Percentiles rank a stretch among this genome's conserved stretches.
phyloP scores from a whole-genome alignment of 352 stramenopile species.

The Phytophthora pistaciae region DNA sequence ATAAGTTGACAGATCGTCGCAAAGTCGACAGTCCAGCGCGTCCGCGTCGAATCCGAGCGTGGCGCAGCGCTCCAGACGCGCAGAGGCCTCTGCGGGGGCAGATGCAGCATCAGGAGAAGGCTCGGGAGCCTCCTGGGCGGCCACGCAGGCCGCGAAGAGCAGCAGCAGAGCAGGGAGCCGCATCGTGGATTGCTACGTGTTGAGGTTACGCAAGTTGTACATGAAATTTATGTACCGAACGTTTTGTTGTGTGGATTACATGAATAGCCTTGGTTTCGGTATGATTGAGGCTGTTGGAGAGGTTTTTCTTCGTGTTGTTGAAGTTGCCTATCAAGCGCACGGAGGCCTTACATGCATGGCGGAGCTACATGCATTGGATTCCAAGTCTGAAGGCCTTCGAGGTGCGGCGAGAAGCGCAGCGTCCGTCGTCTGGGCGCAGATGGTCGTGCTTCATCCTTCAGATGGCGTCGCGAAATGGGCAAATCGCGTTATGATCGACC shows the following conservation, averaged over 20 bases:
- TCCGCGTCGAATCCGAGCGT: conserved; percentile 64
- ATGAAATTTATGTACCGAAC: neutral
- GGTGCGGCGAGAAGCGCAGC: too few species aligned
- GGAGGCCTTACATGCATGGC: too few species aligned
- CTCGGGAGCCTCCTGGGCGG: conserved; percentile 15
- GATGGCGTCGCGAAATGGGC: too few species aligned
- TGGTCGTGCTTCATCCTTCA: too few species aligned
- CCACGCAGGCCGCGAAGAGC: neutral
- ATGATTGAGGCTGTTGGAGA: neutral
- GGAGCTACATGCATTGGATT: too few species aligned
- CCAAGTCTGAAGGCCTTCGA: neutral
- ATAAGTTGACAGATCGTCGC: conserved; percentile 52
- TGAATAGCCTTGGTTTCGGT: neutral
- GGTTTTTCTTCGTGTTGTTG: neutral
- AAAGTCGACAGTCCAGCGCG: conserved; percentile 70
- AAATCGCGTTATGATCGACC: too few species aligned
- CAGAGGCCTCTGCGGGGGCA: neutral
- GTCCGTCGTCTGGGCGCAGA: too few species aligned
- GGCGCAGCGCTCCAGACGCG: conserved; percentile 37
- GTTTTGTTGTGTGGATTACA: neutral
- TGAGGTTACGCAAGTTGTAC: neutral
- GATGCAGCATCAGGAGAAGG: neutral
- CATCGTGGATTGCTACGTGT: conserved; percentile 11
- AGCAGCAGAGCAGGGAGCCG: conserved; percentile 3
- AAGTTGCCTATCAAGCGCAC: neutral